These are phyloP conservation scores for Lentithecium fluviatile DNA, from an alignment of 495 filamentous ascomycete species.

Conservation along the genomic window DNA sequence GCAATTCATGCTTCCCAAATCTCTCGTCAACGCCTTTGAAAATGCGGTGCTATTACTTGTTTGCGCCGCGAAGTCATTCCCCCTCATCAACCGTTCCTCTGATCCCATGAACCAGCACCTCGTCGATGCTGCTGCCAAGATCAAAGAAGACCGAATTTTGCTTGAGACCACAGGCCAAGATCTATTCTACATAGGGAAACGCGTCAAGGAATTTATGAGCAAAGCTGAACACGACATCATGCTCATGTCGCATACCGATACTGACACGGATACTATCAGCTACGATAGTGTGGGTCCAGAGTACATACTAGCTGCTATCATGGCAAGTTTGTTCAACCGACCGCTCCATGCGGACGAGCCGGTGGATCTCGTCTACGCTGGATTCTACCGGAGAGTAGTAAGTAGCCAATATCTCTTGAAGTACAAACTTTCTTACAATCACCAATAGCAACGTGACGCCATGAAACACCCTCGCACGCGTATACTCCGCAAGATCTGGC, in stretches of 20 bases:
- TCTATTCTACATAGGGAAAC: not conserved
- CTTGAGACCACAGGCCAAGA: too few relatives aligned
- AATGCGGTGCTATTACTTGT: not conserved
- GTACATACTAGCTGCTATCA: slow-evolving; percentile 1
- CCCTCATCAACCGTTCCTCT: too few relatives aligned
- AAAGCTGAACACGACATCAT: slow-evolving; percentile 5
- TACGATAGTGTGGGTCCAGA: slow-evolving; percentile 6
- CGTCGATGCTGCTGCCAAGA: too few relatives aligned
- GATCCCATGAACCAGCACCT: too few relatives aligned
- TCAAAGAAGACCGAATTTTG: too few relatives aligned
- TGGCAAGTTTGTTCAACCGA: not conserved
- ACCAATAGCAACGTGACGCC: not conserved
- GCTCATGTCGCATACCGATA: slow-evolving; percentile 2
- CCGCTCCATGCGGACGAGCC: not conserved
- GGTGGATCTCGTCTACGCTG: slow-evolving; percentile 1
- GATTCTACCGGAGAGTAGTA: not conserved
- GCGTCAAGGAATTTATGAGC: not conserved
- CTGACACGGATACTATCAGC: not conserved
- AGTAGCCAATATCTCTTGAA: too few relatives aligned
- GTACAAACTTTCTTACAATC: too few relatives aligned
- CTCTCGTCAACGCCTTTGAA: not conserved
- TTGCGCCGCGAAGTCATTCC: too few relatives aligned
- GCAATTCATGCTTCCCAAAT: slow-evolving; percentile 2
- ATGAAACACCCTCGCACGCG: slow-evolving; percentile 4
- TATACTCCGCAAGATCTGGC: slow-evolving; percentile 2